phyloP scores from a whole-genome alignment of 1,139 yeast species.

The Eremothecium cymbalariae region DNA sequence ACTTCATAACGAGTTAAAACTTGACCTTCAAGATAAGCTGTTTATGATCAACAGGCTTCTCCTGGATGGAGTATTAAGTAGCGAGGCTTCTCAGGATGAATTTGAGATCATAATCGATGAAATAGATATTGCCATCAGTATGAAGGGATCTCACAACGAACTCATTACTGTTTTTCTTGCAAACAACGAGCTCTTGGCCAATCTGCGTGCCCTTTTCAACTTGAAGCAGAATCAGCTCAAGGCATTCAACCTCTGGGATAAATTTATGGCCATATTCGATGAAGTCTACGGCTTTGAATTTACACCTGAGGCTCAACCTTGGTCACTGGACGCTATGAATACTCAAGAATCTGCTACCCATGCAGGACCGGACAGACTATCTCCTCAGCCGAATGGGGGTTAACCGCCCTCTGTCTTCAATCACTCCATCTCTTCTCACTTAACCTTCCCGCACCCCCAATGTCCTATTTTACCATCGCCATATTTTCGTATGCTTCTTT shows the following conservation, averaged over 20 bases:
- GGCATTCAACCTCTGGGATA: slow-evolving; percentile 19
- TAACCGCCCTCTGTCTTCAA: too few species aligned
- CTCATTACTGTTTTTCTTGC: slow-evolving; percentile 23
- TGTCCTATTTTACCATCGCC: too few species aligned
- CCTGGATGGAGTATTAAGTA: slow-evolving; percentile 12
- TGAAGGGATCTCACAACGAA: slow-evolving; percentile 24
- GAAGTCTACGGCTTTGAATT: slow-evolving; percentile 18
- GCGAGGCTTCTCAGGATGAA: slow-evolving; percentile 14
- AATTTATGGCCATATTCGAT: slow-evolving; percentile 18
- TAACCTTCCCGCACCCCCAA: too few species aligned
- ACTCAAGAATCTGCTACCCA: too few species aligned
- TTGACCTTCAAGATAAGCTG: slow-evolving; percentile 24
- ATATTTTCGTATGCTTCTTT: too few species aligned
- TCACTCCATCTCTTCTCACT: too few species aligned
- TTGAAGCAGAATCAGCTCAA: slow-evolving; percentile 16
- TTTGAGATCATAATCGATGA: slow-evolving; percentile 27
- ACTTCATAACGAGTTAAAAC: slow-evolving; percentile 14
- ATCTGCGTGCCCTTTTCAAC: slow-evolving; percentile 25
- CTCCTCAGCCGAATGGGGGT: too few species aligned
- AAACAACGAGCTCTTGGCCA: slow-evolving; percentile 23
- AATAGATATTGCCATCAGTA: slow-evolving; percentile 20
- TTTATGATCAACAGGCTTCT: slow-evolving; percentile 22
- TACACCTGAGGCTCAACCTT: slow-evolving; percentile 15
- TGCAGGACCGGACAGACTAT: too few species aligned
- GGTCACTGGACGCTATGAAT: slow-evolving; percentile 16